Base-by-base conservation (phyloP, 192 early-diverging fungal species). In the Backusella luteola region DNA sequence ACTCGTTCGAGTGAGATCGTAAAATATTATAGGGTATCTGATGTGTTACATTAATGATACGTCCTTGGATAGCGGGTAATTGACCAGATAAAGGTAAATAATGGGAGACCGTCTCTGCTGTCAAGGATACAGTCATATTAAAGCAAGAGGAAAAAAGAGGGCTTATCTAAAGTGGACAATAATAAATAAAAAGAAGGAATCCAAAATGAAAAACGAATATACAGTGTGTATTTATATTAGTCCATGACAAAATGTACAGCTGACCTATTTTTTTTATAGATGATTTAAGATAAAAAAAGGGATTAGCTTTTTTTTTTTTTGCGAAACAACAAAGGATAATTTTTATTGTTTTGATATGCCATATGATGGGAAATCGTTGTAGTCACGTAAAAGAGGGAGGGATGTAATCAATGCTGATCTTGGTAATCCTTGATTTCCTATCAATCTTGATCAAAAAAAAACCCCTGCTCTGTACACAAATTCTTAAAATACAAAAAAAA, bases 21-120 rank as follows among this genome's bases (percentile, higher is more conserved):
- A 79, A 73, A 73, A 86, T 84, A 42, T 79, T 82, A 67, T 86
- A 87, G 0, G 87, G 89, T 26, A 90, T 90, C 73, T 88, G 81
- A 68, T 90, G 87, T 14, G 87, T 88, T 21, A 88, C 86, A 69
- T 86, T 90, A 75, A 90, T 88, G 15, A 90, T 80, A 49, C 86
- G 73, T 1, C 80, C 80, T n/a, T 69, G 80, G 41, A 81, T 73
- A 34, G 67, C 44, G 3, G 78, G 78, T 7, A 69, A 35, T 36
- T 79, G 73, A 23, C 78, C 78, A 21, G 78, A 74, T 23, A 79
- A 56, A 59, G 78, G 78, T 35, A 79, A 41, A 49, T 32, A 74
- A n/a, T 74, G 66, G 23, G 78, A 73, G 14, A 79, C 78, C 7
- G 74, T 79, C 53, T 79, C 78, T 26, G 78, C 73, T 44, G 78